Base-by-base conservation (phyloP, 2,329 filamentous ascomycete species). In the Aspergillus sclerotialis region DNA sequence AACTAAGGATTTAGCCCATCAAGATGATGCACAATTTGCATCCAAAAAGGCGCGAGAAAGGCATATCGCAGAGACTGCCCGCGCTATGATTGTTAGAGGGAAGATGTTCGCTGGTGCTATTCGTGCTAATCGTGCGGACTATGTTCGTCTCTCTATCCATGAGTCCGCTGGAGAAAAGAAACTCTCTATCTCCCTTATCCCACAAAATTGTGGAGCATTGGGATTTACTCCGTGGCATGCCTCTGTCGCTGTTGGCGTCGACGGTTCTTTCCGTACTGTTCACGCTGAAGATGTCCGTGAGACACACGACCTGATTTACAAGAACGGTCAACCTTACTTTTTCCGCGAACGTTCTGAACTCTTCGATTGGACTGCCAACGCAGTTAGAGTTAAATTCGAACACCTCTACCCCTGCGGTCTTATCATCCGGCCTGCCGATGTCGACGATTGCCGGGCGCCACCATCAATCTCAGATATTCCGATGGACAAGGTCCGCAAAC, bases 341-440 rank as follows among this genome's bases (percentile, higher is more conserved):
- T 76, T 65, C 46, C 61, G 72, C 1, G 69, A 76, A 42, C 70
- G 60, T 38, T 70, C 69, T 0, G 46, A 63, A 0, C 44, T 75
- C 0, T 56, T 67, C 1, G 51, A 56, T 3, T 75, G 68, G 69
- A 43, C 46, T 2, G 44, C 60, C 15, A 56, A 64, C 26, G 46
- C 47, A 0, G 8, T 53, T 1, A 39, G 40, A 0, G 59, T 74
- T 4, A 46, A 43, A 2, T 64, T 61, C 28, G 61, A 67, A 32
- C 71, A 69, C 3, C 49, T 71, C 3, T 75, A 76, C 33, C 72
- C 50, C 1, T 50, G 43, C 28, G 49, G 47, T 14, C 39, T 52
- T 7, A 42, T 53, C 18, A 44, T 53, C 26, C 43, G 43, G 3
- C 49, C 50, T 2, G 36, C 33, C 3, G 47, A 49, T 9, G 43